A percentile compares a stretch with the other conserved stretches of the same genome.
These are phyloP conservation scores for Raddia guianensis DNA, from an alignment of 176 grass and related monocot species.

Conservation along the genomic window DNA sequence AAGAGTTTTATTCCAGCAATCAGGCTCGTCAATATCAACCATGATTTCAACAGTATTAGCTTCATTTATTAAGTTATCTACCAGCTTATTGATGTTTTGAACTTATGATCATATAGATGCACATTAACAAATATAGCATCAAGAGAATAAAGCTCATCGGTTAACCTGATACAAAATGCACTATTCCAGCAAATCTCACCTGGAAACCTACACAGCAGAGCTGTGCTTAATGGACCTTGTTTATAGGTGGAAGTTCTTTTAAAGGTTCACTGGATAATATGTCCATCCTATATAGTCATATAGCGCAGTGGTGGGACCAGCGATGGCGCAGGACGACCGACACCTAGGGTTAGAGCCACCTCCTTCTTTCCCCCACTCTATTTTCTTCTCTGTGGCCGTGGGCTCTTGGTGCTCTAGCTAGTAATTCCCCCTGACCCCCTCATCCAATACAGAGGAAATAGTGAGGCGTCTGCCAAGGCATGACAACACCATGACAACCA, in stretches of 20 bases:
- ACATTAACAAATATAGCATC: conserved; percentile 1
- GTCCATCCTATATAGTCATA: not conserved
- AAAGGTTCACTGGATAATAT: not conserved
- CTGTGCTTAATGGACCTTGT: not conserved
- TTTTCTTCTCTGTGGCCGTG: too few species aligned
- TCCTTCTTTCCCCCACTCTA: too few species aligned
- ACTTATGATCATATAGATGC: conserved; percentile 2
- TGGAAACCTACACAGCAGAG: not conserved
- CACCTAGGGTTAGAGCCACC: too few species aligned
- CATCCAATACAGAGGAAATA: too few species aligned
- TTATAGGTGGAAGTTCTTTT: not conserved
- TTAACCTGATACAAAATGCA: conserved; percentile 9
- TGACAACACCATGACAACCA: too few species aligned
- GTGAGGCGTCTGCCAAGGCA: too few species aligned
- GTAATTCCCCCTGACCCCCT: too few species aligned
- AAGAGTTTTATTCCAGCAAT: conserved; percentile 14
- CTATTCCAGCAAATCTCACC: not conserved
- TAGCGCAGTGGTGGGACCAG: too few species aligned
- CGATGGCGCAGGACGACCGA: too few species aligned
- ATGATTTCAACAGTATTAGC: not conserved
- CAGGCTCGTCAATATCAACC: conserved; percentile 1
- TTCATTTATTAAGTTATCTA: not conserved
- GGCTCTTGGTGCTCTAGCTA: too few species aligned
- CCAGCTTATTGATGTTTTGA: conserved; percentile 24
- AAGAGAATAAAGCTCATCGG: conserved; percentile 10